Base-by-base conservation (phyloP, 805 yeast species). In the Isabelozyma rhagii region DNA sequence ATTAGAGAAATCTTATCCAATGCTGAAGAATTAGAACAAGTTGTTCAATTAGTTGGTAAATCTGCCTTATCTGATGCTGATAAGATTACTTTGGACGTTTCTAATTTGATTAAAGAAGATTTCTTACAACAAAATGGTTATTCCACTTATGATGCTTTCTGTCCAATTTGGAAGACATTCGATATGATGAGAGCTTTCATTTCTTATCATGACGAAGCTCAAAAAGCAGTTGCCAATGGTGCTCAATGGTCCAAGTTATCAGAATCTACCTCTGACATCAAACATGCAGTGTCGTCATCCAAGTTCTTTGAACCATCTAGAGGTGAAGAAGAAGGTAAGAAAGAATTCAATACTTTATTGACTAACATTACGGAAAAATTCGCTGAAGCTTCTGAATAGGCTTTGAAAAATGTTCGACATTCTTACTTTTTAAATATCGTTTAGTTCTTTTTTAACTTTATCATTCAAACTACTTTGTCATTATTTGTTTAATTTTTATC, bases 121-220 rank as follows among this genome's bases (percentile, higher is more conserved):
- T 94, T 94, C 85, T 80, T 94, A 69, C 99, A 94, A 77, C 99
- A 94, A 79, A 94, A 94, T 75, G 99, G 99, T 77, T 94, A 94
- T 77, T 94, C 99, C 44, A 78, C 96, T 42, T 94, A 94, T 68
- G 99, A 94, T 74, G 97, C 96, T 39, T 94, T 91, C 87, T 94
- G 99, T 77, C 99, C 99, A 58, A 89, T 94, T 66, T 94, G 99
- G 99, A 94, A 94, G 80, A 94, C 99, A 44, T 87, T 82, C 61
- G 94, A 89, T 69, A 94, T 94, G 99, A 92, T 94, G 98, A 91
- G 88, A 72, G 86, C 92, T 9, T 94, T 94, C 63, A 83, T 92
- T 51, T 73, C 91, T 36, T 94, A 94, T 74, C 84, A 89, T 65
- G 97, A 93, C 60, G 98, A 94, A 77, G 97, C 99, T 31, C 98